Percentiles rank a stretch among this genome's conserved stretches.
Evolutionary conservation across 202 grass and related monocot species (phyloP).

Genomic region (Saccharum hybrid): DNA sequence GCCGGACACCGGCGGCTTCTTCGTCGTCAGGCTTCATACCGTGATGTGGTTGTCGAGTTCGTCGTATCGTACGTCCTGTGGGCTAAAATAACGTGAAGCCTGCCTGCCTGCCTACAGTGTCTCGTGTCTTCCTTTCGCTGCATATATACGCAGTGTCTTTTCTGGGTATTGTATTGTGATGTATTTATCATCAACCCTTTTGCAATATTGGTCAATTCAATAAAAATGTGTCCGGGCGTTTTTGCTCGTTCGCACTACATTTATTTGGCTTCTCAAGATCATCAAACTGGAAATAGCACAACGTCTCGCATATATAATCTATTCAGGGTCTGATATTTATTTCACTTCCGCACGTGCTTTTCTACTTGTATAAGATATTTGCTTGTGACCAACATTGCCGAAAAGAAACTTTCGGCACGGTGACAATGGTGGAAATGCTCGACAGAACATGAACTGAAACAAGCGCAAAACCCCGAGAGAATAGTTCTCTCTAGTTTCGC

Average conservation of each 20-base stretch:
- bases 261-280: background rate
- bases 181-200: background rate
- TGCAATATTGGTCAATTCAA: constrained; percentile 32
- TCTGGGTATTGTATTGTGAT: constrained; percentile 3
- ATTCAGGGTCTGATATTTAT: background rate
- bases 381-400: background rate
- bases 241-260: constrained; percentile 24
- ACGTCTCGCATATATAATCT: background rate
- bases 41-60: constrained; percentile 39
- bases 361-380: background rate
- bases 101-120: constrained; percentile 11
- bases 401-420: background rate
- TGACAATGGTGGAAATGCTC: background rate
- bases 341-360: no score
- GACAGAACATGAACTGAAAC: background rate
- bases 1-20: background rate
- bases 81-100: constrained; percentile 53
- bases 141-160: constrained; percentile 4
- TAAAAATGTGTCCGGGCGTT: constrained; percentile 38
- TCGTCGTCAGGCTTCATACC: constrained; percentile 37
- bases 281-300: background rate
- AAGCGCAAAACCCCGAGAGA: no score
- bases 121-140: constrained; percentile 19
- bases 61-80: constrained; percentile 38
- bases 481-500: no score